Evolutionary conservation across 352 stramenopile species (phyloP), one percentile per base, ranked within the genome.

Genomic region (Phytophthora tubulina): DNA sequence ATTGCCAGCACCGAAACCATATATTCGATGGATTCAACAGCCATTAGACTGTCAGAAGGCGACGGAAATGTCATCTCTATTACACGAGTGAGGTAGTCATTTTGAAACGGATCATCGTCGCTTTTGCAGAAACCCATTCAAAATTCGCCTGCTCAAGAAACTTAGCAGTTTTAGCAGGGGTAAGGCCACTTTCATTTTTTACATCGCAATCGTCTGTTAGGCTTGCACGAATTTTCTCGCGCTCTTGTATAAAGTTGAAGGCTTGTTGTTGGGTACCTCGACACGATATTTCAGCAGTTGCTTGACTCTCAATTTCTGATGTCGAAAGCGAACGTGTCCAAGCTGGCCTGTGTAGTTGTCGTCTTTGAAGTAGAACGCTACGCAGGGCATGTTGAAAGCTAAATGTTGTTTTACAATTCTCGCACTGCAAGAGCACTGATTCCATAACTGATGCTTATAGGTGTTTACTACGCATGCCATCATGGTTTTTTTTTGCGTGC

Each of bases 1-100:
- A 51, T 11, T 13, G n/a, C 54, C 11, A 62, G 38, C 10, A 21
- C 13, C 1, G 54, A 62, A n/a, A 62, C 54, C 54, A 62, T 31
- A 36, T 33, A 52, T 14, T 62, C 38, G 3, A 51, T 30, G 30
- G 11, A 11, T 14, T 10, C 13, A 50, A 15, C 6, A 44, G 31
- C 2, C n/a, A 57, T 45, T 15, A 33, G 50, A 4, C 6, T 8
- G 17, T 57, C 31, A 2, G 13, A 15, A 15, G 33, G 48, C 7
- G 38, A 62, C 13, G 39, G 21, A 9, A 21, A 10, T 1, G 35
- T 4, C 17, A 31, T 35, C 27, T 62, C 41, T 0, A 62, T 42
- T 3, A 39, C 15, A n/a, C 50, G 32, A 13, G 33, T 57, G 4
- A 44, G n/a, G 5, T 44, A 11, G 17, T 46, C 50, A n/a, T 33